phyloP scores from a whole-genome alignment of 2,329 filamentous ascomycete genomes.

The Drechslera avenae region DNA sequence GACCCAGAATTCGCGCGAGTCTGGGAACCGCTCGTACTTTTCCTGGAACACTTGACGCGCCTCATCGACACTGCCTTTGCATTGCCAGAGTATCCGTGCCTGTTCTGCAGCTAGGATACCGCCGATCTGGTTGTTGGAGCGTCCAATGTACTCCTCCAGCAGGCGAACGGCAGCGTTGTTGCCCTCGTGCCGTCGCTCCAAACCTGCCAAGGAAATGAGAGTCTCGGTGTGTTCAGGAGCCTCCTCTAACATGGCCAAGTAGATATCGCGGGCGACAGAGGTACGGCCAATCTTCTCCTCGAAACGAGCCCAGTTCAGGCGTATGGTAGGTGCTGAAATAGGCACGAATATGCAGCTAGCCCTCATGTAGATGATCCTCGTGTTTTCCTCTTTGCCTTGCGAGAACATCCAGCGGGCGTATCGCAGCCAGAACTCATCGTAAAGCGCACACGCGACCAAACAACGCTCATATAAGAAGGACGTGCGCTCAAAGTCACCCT shows the following conservation, averaged over 20 bases:
- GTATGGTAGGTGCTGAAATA: constrained; percentile 79
- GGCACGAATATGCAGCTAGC: constrained; percentile 86
- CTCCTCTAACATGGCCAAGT: constrained; percentile 75
- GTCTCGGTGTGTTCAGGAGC: constrained; percentile 85
- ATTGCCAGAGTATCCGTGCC: constrained; percentile 85
- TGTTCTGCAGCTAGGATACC: constrained; percentile 87
- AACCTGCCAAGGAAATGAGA: constrained; percentile 84
- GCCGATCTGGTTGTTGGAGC: constrained; percentile 78
- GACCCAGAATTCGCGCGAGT: constrained; percentile 88
- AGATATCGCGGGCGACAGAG: constrained; percentile 81
- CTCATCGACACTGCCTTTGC: constrained; percentile 78
- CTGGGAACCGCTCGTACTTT: constrained; percentile 81
- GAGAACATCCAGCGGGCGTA: constrained; percentile 90
- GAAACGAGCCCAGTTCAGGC: constrained; percentile 91
- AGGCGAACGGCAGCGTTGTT: constrained; percentile 83
- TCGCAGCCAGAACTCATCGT: constrained; percentile 98
- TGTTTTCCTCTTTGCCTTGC: constrained; percentile 80
- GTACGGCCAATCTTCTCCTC: constrained; percentile 82
- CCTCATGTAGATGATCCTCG: constrained; percentile 88
- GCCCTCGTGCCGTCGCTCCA: constrained; percentile 81
- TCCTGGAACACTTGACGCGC: constrained; percentile 82
- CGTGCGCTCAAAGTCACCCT: constrained; percentile 75
- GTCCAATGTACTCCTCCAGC: constrained; percentile 77
- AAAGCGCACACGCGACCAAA: constrained; percentile 87
- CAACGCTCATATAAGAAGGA: constrained; percentile 93